Base-by-base conservation (phyloP, 2,329 filamentous ascomycete species). In the Nothophaeocryptopus gaeumannii region DNA sequence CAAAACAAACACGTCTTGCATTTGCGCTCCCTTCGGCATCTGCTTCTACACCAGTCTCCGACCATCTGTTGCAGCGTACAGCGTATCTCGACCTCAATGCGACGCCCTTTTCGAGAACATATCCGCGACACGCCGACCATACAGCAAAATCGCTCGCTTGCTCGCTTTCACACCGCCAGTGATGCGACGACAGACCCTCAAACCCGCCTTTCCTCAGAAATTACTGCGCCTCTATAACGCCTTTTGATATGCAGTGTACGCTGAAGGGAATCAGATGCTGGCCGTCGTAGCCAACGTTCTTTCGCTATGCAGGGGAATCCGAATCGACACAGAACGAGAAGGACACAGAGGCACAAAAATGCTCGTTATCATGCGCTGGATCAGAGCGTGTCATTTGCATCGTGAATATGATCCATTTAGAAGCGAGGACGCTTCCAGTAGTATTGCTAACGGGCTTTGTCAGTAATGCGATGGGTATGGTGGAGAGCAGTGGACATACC, bases 341-440 rank as follows among this genome's bases (percentile, higher is more conserved):
- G 45, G 16, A 36, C 47, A 47, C 47, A 47, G 41, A 41, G 30
- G 37, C 39, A 45, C 47, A 51, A 45, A 16, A 39, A 47, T 45
- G 35, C 32, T 47, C 32, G 15, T 37, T 15, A 32, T 15, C n/a
- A 20, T 36, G 39, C 45, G 39, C 50, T 16, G 50, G 20, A 26
- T 26, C 20, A 26, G 20, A 26, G 42, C 39, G 42, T 36, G 45
- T 34, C 38, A 20, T 42, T 42, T 33, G 29, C 45, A 39, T 47
- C 32, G 34, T 45, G 43, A 38, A 39, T 42, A 47, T 47, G 48
- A 45, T 50, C 41, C 39, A 35, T 42, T 65, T 53, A 69, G 50
- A 63, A 55, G 35, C 74, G 71, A 15, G 82, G 83, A 62, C 81
- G 80, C 62, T 82, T 82, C 83, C 83, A 86, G 72, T 81, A 86